Percentiles rank a stretch among this genome's conserved stretches.
Conservation (phyloP, 495 filamentous ascomycete species). For the Xanthoparmelia taractica region DNA sequence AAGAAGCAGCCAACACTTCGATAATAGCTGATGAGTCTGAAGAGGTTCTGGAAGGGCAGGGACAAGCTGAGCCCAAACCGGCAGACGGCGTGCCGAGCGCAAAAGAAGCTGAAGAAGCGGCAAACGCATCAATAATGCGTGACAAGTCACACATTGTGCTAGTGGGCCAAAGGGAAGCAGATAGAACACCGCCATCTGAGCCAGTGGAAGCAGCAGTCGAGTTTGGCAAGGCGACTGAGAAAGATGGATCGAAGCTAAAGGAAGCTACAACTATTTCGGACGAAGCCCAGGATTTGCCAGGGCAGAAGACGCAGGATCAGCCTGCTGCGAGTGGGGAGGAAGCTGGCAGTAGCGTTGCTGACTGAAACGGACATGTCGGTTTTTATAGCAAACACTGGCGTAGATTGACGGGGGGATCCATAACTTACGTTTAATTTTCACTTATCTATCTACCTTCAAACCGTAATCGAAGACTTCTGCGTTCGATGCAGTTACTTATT, state of each 20-base stretch:
- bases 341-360: constrained; percentile 28
- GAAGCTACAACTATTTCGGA: constrained; percentile 8
- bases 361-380: constrained; percentile 14
- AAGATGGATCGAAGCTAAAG: background rate
- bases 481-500: background rate
- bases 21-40: constrained; percentile 9
- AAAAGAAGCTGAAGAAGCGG: constrained; percentile 12
- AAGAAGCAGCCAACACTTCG: constrained; percentile 17
- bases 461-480: background rate
- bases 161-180: constrained; percentile 13
- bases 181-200: constrained; percentile 7
- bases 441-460: background rate
- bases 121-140: constrained; percentile 22
- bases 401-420: background rate
- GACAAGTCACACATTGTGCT: constrained; percentile 17
- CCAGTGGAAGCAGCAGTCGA: background rate
- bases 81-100: constrained; percentile 4
- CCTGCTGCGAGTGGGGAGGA: constrained; percentile 28
- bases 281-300: constrained; percentile 17
- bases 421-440: background rate
- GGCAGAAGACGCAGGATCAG: constrained; percentile 28
- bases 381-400: background rate
- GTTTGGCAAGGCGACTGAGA: background rate
- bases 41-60: constrained; percentile 16
- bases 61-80: constrained; percentile 9